Base-by-base conservation (phyloP, 2,329 filamentous ascomycete species). In the Cladosporium halotolerans region DNA sequence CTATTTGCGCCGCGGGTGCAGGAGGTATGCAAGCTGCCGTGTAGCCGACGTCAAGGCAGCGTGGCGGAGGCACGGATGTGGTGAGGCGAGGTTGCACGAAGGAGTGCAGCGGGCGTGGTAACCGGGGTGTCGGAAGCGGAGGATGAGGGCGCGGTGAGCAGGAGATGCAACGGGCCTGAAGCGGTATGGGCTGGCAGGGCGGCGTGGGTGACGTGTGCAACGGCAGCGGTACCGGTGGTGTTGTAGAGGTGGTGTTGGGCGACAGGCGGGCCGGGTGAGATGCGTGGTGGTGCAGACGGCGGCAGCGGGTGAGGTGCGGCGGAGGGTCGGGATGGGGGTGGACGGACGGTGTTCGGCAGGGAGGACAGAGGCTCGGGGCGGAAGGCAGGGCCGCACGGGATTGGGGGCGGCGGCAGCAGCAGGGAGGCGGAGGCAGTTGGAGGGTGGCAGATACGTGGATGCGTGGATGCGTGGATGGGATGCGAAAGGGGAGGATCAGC, bases 101-200 rank as follows among this genome's bases (percentile, higher is more conserved):
- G 39, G 31, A 28, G 31, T 32, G 14, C 13, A 14, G 28, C 34
- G 47, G 28, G 47, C 28, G 39, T 33, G n/a, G 11, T 33, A 43
- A 50, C 47, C 47, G 18, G 47, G 39, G 34, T 50, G 31, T 42
- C 47, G 39, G 47, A 39, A 42, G 16, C 9, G 40, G 40, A n/a
- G 38, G 31, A n/a, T 23, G 31, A 39, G 38, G 28, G 47, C 39
- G 47, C 39, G 38, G 38, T 39, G 10, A 36, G 36, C 38, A 31
- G 47, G 39, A 39, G 47, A 51, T 51, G 48, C 48, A 51, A 13
- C 31, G 44, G 31, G 40, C 48, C 32, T 28, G 48, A 51, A 44
- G 48, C 48, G 48, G 48, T 14, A 51, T 11, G 28, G 40, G 48
- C 48, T 51, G 33, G 40, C 48, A 43, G 48, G 44, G 48, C 48